Evolutionary conservation across 2,329 filamentous ascomycete genomes (phyloP), one percentile per base, ranked within the genome.

Genomic region (Epichloe bromicola): DNA sequence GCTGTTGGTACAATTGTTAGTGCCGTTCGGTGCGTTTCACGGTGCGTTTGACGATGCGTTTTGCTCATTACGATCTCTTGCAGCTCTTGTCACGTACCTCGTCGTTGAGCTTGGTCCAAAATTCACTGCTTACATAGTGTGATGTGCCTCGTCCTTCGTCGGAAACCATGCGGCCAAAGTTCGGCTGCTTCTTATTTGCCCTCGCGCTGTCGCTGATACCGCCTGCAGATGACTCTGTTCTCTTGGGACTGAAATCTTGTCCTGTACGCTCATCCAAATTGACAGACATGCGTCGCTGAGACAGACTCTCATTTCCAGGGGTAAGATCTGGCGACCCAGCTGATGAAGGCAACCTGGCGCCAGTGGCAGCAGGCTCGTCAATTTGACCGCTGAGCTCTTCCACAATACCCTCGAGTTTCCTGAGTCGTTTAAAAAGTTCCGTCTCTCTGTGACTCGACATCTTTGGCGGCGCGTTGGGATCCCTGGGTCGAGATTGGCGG

Each of bases 351-450:
- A 53, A 58, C 46, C 61, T 66, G 43, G 60, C 61, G 4, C 55
- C 57, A 4, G 64, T 63, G 44, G 60, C 63, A 6, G 55, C 57
- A 12, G 64, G 61, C 56, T 80, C 78, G 55, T 81, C 78, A 50
- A 83, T 75, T 65, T 83, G 80, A 6, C 79, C 76, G 62, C 80
- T 83, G 48, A 84, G 64, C 56, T 83, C 80, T 63, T 83, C 78
- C 15, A 90, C 86, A 30, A 90, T 86, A 43, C 83, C 83, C 63
- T 90, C 86, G 26, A 90, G 67, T 63, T 86, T 83, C 54, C 80
- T 73, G 62, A 90, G 63, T 12, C 86, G 73, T 65, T 87, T 85
- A 65, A 89, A 72, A 53, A 90, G 69, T 68, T 89, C 85, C 41
- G 76, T 69, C 64, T 84, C 80, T 44, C 80, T 72, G 61, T 82